Conservation (phyloP, 148 eudicot species). For the Chenopodium quinoa region DNA sequence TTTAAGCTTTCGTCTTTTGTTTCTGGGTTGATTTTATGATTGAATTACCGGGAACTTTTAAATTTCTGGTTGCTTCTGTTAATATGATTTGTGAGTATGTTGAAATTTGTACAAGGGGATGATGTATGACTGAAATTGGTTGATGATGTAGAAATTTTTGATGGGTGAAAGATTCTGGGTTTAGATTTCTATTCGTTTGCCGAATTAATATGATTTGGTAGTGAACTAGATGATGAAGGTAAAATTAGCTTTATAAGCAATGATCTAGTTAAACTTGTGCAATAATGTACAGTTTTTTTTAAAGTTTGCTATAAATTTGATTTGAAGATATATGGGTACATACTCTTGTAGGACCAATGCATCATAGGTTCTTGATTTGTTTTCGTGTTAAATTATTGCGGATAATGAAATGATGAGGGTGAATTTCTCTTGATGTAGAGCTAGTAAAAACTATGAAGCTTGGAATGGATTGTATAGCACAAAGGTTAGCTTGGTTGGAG, state of each 20-base stretch:
- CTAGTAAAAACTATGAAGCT: constrained; percentile 35
- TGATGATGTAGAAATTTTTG: background rate
- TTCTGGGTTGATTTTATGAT: background rate
- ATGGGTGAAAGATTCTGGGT: constrained; percentile 10
- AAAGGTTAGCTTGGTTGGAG: constrained; percentile 38
- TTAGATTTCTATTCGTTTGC: background rate
- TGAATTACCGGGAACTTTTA: background rate
- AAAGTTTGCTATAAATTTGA: constrained; percentile 2
- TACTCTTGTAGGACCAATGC: background rate
- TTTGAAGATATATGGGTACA: background rate
- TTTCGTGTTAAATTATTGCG: background rate
- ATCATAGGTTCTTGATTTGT: background rate
- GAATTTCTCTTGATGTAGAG: constrained; percentile 29
- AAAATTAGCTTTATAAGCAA: constrained; percentile 14
- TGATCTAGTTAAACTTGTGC: background rate
- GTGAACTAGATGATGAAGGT: background rate
- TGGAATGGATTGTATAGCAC: constrained; percentile 39
- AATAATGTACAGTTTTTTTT: background rate
- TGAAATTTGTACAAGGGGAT: background rate
- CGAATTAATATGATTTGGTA: background rate
- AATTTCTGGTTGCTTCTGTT: background rate
- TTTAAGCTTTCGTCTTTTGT: background rate
- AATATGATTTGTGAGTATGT: background rate
- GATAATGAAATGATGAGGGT: constrained; percentile 16
- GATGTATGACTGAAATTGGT: constrained; percentile 2